A percentile compares a stretch with the other conserved stretches of the same genome.
phyloP scores from a whole-genome alignment of 106 monocot genomes.

The Cymbidium sinense region DNA sequence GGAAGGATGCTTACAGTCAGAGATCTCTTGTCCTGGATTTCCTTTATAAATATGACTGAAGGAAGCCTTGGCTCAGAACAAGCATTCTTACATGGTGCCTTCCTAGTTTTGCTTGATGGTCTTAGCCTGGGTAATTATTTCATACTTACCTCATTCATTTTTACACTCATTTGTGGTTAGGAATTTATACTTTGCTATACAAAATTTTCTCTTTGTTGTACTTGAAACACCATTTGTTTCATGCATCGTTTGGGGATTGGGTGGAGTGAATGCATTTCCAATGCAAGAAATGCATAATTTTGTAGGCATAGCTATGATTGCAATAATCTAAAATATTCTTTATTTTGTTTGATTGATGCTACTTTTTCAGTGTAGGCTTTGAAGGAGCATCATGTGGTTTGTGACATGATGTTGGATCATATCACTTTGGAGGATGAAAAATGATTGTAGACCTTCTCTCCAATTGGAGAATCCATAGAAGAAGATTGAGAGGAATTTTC shows the following conservation, averaged over 20 bases:
- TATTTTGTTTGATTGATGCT: too few species aligned
- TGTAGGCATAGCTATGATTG: neutral
- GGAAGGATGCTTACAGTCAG: constrained; percentile 86
- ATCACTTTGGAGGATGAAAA: too few species aligned
- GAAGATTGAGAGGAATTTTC: too few species aligned
- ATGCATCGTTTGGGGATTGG: neutral
- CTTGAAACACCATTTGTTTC: neutral
- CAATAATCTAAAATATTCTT: too few species aligned
- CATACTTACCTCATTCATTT: neutral
- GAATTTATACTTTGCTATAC: neutral
- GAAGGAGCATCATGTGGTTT: too few species aligned
- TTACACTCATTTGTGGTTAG: neutral
- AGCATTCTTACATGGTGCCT: constrained; percentile 86
- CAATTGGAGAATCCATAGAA: too few species aligned
- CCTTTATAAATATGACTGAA: constrained; percentile 65
- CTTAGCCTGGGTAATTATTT: constrained; percentile 66
- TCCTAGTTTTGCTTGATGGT: constrained; percentile 91
- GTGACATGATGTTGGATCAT: too few species aligned
- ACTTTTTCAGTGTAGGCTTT: too few species aligned
- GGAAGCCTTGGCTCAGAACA: constrained; percentile 42
- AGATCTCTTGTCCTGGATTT: constrained; percentile 88
- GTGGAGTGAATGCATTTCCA: neutral
- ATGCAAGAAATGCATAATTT: neutral
- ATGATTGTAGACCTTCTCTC: too few species aligned
- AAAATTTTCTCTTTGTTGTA: neutral